phyloP scores from a whole-genome alignment of 169 alveolate genomes.

The Plasmodium vivax region DNA sequence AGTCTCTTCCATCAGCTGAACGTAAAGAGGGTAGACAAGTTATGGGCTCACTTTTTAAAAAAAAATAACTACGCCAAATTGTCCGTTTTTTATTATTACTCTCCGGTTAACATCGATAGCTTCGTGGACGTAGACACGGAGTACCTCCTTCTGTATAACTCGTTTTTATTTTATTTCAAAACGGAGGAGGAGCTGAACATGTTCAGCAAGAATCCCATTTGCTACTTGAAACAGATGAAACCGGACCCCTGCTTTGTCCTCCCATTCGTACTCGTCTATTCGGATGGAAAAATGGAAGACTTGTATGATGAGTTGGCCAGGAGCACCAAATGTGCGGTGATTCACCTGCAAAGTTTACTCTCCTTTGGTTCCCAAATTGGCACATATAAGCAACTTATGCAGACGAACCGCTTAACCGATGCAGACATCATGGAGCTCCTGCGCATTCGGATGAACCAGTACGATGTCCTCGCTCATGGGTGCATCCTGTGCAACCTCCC shows the following conservation, averaged over 20 bases:
- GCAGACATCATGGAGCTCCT: slow-evolving; percentile 8
- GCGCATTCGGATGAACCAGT: slow-evolving; percentile 29
- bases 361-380: slow-evolving; percentile 36
- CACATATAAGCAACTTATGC: slow-evolving; percentile 4
- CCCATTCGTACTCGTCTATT: slow-evolving; percentile 38
- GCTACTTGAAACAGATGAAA: slow-evolving; percentile 33
- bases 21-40: slow-evolving; percentile 38
- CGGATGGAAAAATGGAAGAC: neutral
- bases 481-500: slow-evolving; percentile 61
- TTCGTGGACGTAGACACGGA: slow-evolving; percentile 57
- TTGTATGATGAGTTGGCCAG: slow-evolving; percentile 5
- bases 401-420: slow-evolving; percentile 3
- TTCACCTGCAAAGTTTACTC: slow-evolving; percentile 21
- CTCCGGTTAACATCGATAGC: slow-evolving; percentile 47
- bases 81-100: slow-evolving; percentile 45
- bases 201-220: slow-evolving; percentile 19
- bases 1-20: slow-evolving; percentile 51
- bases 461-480: slow-evolving; percentile 60
- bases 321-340: slow-evolving; percentile 34
- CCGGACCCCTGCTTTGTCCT: slow-evolving; percentile 51
- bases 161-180: slow-evolving; percentile 51
- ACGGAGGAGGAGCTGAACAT: slow-evolving; percentile 22
- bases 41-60: slow-evolving; percentile 70
- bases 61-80: slow-evolving; percentile 55
- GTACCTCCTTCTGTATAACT: slow-evolving; percentile 17